A percentile compares a stretch with the other conserved stretches of the same genome.
Conservation (phyloP, 768 basidiomycete species). For the Boletus huronensis region DNA sequence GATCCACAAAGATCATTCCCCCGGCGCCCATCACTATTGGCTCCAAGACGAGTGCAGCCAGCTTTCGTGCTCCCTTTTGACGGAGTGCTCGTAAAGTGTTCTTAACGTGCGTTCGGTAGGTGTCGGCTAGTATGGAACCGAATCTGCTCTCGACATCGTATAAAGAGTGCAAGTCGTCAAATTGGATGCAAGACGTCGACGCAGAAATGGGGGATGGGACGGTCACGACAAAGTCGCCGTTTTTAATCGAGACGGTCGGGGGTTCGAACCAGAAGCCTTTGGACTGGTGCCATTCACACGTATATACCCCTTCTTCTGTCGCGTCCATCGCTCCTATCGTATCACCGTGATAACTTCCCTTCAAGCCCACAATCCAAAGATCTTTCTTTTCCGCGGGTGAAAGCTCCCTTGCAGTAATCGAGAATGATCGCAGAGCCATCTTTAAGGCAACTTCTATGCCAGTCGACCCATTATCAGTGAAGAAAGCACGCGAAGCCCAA, state of each 20-base stretch:
- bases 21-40: conserved; percentile 93
- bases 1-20: conserved; percentile 97
- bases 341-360: conserved; percentile 96
- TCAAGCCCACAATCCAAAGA: conserved; percentile 79
- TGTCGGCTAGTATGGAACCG: conserved; percentile 52
- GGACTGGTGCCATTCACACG: conserved; percentile 93
- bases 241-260: conserved; percentile 67
- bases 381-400: conserved; percentile 40
- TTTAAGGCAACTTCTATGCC: conserved; percentile 98
- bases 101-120: conserved; percentile 59
- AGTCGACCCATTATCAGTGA: conserved; percentile 93
- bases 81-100: conserved; percentile 48
- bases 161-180: conserved; percentile 49
- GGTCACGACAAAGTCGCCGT: conserved; percentile 53
- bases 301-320: conserved; percentile 85
- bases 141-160: conserved; percentile 72
- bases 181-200: conserved; percentile 19
- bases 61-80: conserved; percentile 35
- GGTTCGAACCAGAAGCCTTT: conserved; percentile 94
- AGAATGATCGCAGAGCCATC: conserved; percentile 83
- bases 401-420: conserved; percentile 36
- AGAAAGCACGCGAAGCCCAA: conserved; percentile 91
- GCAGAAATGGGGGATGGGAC: conserved; percentile 49
- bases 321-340: conserved; percentile 98
- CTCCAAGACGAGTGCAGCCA: conserved; percentile 84